Base-by-base conservation (phyloP, 495 filamentous ascomycete genomes). In the Terfezia boudieri region DNA sequence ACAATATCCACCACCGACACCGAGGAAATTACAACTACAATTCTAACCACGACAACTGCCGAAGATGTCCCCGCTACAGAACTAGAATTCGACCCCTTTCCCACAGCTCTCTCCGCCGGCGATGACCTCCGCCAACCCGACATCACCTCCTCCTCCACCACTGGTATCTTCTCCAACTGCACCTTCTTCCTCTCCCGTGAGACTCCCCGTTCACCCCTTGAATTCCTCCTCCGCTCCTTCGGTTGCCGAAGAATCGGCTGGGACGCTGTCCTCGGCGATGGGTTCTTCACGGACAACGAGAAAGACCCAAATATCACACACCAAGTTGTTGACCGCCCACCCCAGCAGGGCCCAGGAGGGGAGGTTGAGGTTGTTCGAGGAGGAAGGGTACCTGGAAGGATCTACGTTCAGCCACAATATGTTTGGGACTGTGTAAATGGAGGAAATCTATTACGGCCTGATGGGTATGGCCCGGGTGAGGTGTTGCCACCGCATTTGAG, bases 331-430 rank as follows among this genome's bases (percentile, higher is more conserved):
- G 90, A 98, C 68, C 78, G 90, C 36, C 84, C 83, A 26, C 78
- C 83, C 14, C 74, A 75, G 59, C 73, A 70, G 9, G 72, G 77
- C 51, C 76, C 71, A 59, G 64, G 64, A 49, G 71, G 70, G 63
- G 71, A 67, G 60, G 70, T 76, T 61, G 54, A 58, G 71, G 62
- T 26, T 71, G 73, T 63, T 23, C n/a, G 16, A 51, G 49, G 16
- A 20, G 75, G 77, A 55, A 76, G 88, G 37, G 79, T 95, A 56
- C 87, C 88, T 8, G 88, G 87, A 23, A 73, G 90, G 50, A 87
- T 80, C 49, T 96, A 96, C 60, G 67, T 98, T 51, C 90, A 98
- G 69, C 90, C 90, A 20, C 90, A 98, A 65, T 98, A 93, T 86
- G 76, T 98, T 12, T 98, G 90, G 90, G 90, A 98, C 59, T 85